Base-by-base conservation (phyloP, 768 basidiomycete species). In the Psilocybe sp. region DNA sequence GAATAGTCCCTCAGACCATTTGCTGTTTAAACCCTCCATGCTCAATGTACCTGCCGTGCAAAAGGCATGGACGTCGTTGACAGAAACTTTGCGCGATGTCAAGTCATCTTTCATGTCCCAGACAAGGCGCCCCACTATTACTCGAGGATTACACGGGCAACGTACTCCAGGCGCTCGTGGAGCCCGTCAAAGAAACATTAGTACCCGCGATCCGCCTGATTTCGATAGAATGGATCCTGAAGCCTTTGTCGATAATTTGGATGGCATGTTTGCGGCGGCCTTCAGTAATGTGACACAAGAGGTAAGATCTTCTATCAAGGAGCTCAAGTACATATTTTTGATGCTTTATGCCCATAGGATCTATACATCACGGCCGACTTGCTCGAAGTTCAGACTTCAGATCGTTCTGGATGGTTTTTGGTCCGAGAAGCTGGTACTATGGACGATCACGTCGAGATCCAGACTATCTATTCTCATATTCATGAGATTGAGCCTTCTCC, bases 401-500 rank as follows among this genome's bases (percentile, higher is more conserved):
- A 93, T 62, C 80, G 83, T 31, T 84, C 80, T 2, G 91, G 87
- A 2, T 93, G 91, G 90, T 88, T 91, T 65, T 70, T 74, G 3
- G 47, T 69, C 31, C 73, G 81, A 46, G 89, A 92, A n/a, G 62
- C 72, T 0, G 67, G 66, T 13, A 67, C 74, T 0, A 64, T 70
- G 41, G 77, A 80, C 10, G 91, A 93, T 41, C 71, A 75, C 3
- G 72, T 84, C n/a, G 87, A 91, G 54, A 84, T 92, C 40, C 88
- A 92, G 62, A 85, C 79, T 18, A 84, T 93, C 55, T 85, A 88
- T 64, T 78, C 82, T 2, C 81, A 88, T 57, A 66, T 93, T 32
- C 77, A 80, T 55, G 84, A 89, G 37, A 76, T 90, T 36, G 82
- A 86, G 57, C 84, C 86, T 1, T 89, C 91, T 0, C 69, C 79